Percentiles rank a stretch among this genome's conserved stretches.
These are phyloP conservation scores for Tetrahymena elliotti DNA, from an alignment of 73 alveolate species.

Conservation along the genomic window DNA sequence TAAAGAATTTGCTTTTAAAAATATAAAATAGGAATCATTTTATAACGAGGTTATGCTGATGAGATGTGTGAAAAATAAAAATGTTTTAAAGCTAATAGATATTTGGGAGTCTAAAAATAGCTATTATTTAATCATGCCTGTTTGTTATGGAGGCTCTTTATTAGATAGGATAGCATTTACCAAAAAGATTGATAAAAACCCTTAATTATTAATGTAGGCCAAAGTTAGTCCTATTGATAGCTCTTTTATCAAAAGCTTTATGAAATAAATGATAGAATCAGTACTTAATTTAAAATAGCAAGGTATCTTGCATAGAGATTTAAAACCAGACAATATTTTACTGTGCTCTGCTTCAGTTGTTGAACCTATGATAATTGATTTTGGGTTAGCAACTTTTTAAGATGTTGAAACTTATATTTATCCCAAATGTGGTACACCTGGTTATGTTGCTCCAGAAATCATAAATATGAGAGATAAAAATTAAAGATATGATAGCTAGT, in stretches of 20 bases:
- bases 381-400: not conserved
- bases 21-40: not conserved
- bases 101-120: not conserved
- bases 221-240: not conserved
- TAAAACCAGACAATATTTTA: not conserved
- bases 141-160: not conserved
- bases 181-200: not conserved
- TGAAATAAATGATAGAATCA: not conserved
- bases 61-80: not conserved
- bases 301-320: not conserved
- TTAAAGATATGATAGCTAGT: not conserved
- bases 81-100: not conserved
- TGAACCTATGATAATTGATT: not conserved
- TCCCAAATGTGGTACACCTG: not conserved
- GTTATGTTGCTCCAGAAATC: not conserved
- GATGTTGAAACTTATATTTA: not conserved
- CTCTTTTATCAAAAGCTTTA: not conserved
- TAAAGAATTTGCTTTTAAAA: too few relatives aligned
- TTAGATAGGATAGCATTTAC: not conserved
- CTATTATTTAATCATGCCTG: not conserved
- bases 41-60: not conserved
- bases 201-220: not conserved
- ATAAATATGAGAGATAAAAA: not conserved
- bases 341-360: not conserved
- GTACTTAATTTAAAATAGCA: not conserved